Conservation (phyloP, 495 filamentous ascomycete genomes). For the Pyronema domesticum region DNA sequence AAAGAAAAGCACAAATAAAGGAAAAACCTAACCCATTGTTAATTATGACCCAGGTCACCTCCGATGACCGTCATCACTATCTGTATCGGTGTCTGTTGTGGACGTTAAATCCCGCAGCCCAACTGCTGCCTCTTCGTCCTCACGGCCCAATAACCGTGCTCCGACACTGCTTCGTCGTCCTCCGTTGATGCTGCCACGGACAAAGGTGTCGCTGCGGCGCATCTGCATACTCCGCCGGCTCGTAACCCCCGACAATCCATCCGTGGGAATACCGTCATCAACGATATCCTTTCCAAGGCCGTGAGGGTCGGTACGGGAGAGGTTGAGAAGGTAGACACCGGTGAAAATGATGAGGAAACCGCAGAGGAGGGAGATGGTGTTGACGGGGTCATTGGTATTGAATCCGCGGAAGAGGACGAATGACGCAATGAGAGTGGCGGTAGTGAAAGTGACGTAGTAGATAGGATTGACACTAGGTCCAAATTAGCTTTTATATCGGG, state of each 20-base stretch:
- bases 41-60: not conserved
- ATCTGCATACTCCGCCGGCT: conserved; percentile 87
- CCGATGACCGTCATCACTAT: conserved; percentile 18
- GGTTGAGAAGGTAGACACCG: conserved; percentile 90
- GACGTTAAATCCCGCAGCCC: conserved; percentile 46
- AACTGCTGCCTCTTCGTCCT: conserved; percentile 43
- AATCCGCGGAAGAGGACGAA: conserved; percentile 97
- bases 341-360: conserved; percentile 95
- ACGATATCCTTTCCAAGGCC: conserved; percentile 46
- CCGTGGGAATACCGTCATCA: conserved; percentile 67
- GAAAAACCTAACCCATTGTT: not conserved
- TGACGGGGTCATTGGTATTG: conserved; percentile 85
- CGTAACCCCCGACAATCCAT: conserved; percentile 71
- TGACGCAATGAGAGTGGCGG: conserved; percentile 78
- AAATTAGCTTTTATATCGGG: not conserved
- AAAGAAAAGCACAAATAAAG: not conserved
- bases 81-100: conserved; percentile 45
- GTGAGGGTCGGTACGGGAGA: conserved; percentile 77
- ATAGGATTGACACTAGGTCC: conserved; percentile 78
- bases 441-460: conserved; percentile 99
- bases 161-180: conserved; percentile 32
- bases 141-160: conserved; percentile 45
- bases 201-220: conserved; percentile 42
- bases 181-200: conserved; percentile 32
- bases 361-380: conserved; percentile 79